Percentiles rank a stretch among this genome's conserved stretches.
Conservation (phyloP, 129 eudicot genomes). For the Chrysanthemum lavandulifolium region DNA sequence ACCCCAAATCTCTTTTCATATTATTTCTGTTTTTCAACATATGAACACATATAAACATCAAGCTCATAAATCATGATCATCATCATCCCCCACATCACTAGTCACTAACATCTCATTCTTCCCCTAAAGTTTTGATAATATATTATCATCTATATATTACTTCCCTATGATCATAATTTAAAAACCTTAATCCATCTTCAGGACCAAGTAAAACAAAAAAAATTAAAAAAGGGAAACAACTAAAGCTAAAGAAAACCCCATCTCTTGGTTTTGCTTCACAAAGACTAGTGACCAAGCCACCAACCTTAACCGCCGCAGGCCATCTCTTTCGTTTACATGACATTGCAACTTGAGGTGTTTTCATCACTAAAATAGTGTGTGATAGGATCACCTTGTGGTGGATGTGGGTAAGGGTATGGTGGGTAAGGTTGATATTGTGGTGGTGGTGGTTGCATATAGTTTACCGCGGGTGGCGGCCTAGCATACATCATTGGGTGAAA, state of each 20-base stretch:
- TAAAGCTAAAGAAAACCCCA: slow-evolving; percentile 35
- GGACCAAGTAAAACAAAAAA: slow-evolving; percentile 34
- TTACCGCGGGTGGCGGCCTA: slow-evolving; percentile 80
- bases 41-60: slow-evolving; percentile 43
- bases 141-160: slow-evolving; percentile 44
- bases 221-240: slow-evolving; percentile 21
- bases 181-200: slow-evolving; percentile 32
- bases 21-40: slow-evolving; percentile 40
- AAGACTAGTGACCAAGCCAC: slow-evolving; percentile 30
- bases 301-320: slow-evolving; percentile 19
- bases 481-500: slow-evolving; percentile 97
- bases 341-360: slow-evolving; percentile 80
- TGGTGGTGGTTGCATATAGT: slow-evolving; percentile 81
- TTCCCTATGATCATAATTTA: slow-evolving; percentile 40
- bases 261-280: slow-evolving; percentile 38
- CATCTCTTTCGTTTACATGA: slow-evolving; percentile 50
- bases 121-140: slow-evolving; percentile 34
- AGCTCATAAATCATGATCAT: slow-evolving; percentile 26
- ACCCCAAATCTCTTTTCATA: slow-evolving; percentile 31
- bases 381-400: slow-evolving; percentile 60
- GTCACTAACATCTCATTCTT: slow-evolving; percentile 38
- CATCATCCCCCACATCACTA: slow-evolving; percentile 21
- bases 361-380: slow-evolving; percentile 76
- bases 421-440: slow-evolving; percentile 36
- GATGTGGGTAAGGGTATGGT: slow-evolving; percentile 46